Conservation (phyloP, 1,284 basidiomycete species). For the Bondarzewia mesenterica region DNA sequence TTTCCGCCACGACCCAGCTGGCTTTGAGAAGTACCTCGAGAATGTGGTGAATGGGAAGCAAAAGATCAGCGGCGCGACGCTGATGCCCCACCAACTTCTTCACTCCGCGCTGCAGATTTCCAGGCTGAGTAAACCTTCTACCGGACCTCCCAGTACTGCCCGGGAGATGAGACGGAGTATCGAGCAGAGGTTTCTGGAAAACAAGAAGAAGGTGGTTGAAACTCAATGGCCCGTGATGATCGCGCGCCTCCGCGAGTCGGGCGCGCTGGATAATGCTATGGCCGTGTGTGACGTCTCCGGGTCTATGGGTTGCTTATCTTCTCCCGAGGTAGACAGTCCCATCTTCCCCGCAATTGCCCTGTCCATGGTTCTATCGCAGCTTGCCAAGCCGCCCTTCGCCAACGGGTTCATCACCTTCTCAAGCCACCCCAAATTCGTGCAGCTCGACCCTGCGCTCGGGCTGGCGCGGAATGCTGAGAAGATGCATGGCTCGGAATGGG, state of each 20-base stretch:
- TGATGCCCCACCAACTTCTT: conserved; percentile 51
- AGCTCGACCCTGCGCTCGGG: conserved; percentile 32
- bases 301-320: conserved; percentile 46
- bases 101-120: conserved; percentile 25
- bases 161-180: conserved; percentile 11
- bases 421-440: conserved; percentile 35
- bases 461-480: conserved; percentile 26
- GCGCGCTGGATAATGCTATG: conserved; percentile 50
- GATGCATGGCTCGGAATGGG: conserved; percentile 38
- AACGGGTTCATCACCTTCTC: conserved; percentile 66
- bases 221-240: conserved; percentile 62
- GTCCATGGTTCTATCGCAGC: conserved; percentile 54
- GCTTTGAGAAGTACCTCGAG: conserved; percentile 49
- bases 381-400: conserved; percentile 56
- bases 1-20: conserved; percentile 43
- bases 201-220: conserved; percentile 38
- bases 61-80: conserved; percentile 51
- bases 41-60: conserved; percentile 46
- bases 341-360: conserved; percentile 57
- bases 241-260: conserved; percentile 40
- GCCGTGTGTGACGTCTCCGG: conserved; percentile 70
- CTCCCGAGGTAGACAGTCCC: conserved; percentile 23
- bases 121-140: not conserved
- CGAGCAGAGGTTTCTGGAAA: conserved; percentile 22
- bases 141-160: not conserved